Evolutionary conservation across 139 green algal genomes (phyloP).

Genomic region (Chlamydomonas eustigma): DNA sequence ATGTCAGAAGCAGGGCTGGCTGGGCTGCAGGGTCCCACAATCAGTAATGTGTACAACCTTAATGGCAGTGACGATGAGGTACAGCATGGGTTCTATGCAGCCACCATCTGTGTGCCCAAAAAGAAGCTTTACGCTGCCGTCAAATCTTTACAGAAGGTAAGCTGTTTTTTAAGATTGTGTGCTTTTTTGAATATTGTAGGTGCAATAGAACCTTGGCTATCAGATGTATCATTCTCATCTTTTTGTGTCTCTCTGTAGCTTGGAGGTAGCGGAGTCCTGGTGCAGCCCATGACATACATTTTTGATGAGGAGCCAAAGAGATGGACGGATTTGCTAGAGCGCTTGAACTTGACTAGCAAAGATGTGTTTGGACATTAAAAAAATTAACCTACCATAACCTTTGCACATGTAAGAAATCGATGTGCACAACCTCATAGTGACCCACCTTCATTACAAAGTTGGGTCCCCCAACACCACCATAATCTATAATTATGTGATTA

Average conservation of each 20-base stretch:
- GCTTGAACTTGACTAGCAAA: neutral
- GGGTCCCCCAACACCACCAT: too few species aligned
- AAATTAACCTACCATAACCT: too few species aligned
- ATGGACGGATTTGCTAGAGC: conserved; percentile 13
- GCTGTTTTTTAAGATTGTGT: neutral
- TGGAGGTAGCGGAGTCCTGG: conserved; percentile 90
- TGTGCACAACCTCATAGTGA: too few species aligned
- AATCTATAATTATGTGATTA: too few species aligned
- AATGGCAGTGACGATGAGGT: conserved; percentile 4
- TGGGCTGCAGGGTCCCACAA: conserved; percentile 80
- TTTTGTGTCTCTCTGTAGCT: conserved; percentile 43
- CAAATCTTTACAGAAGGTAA: conserved; percentile 77
- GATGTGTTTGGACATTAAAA: conserved; percentile 8
- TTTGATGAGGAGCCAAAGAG: conserved; percentile 82
- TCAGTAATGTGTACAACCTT: conserved; percentile 53
- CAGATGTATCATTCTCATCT: neutral
- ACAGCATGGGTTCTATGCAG: conserved; percentile 60
- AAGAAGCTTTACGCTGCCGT: conserved; percentile 83
- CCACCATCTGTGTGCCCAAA: conserved; percentile 83
- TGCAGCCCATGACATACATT: conserved; percentile 97
- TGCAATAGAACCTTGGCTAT: neutral
- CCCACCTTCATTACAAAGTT: too few species aligned
- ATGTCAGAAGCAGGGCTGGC: neutral
- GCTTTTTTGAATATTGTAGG: neutral
- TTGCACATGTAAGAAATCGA: too few species aligned